Evolutionary conservation across 352 stramenopile species (phyloP), one percentile per base, ranked within the genome.

Genomic region (Phytophthora pluvialis): DNA sequence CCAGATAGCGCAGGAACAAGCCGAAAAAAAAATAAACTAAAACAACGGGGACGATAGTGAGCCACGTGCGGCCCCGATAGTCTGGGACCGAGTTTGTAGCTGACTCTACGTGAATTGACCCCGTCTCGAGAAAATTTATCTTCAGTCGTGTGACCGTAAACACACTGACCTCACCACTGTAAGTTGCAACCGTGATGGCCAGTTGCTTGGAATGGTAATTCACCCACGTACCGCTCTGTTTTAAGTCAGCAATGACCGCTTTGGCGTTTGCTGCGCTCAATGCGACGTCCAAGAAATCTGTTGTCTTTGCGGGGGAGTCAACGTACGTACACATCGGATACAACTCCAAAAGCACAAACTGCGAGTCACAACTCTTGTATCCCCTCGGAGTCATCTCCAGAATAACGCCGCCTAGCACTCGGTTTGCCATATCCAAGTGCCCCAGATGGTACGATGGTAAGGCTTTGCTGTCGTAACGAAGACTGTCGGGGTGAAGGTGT

Each of bases 81-180:
- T 62, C 52, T 31, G 38, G 52, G 10, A 44, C 64, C 8, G 61
- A 31, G 11, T 36, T 48, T 5, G 62, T 77, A 29, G 39, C 54
- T 10, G 50, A 48, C 3, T 49, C 62, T 1, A 59, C 42, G 1
- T 72, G 15, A 21, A 81, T 48, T 10, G 29, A 64, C 1, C 75
- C 75, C 3, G 64, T 74, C 4, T 61, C 51, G 25, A 76, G 36
- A 36, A 79, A 75, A 5, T 58, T 18, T 3, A 83, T 13, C 4
- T 32, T 51, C 3, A 81, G 44, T 2, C 61, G 33, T 0, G 65
- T 78, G 35, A 77, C 56, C 2, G 47, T 67, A 28, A 77, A 79
- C 3, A 52, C 55, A 3, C 67, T 31, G 2, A 81, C 36, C 42
- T 80, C 75, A 13, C 68, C 75, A 26, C 79, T 79, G 72, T 75